Evolutionary conservation across 257 asterid species (phyloP).

Genomic region (Nicotiana benthamiana): DNA sequence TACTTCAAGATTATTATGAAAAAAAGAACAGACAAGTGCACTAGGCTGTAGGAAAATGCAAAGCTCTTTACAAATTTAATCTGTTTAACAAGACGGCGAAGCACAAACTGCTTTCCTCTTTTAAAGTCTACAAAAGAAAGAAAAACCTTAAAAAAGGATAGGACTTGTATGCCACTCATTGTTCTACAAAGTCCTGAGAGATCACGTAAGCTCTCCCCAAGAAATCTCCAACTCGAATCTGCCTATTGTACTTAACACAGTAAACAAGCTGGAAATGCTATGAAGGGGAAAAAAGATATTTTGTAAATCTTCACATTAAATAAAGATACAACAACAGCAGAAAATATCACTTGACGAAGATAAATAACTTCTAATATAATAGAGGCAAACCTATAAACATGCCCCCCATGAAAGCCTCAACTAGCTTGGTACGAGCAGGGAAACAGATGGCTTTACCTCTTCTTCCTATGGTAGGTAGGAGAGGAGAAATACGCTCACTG

Average conservation of each 20-base stretch:
- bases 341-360: background rate
- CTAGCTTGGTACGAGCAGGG: background rate
- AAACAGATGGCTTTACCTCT: background rate
- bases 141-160: background rate
- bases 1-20: background rate
- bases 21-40: background rate
- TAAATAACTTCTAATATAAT: background rate
- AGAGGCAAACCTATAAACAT: background rate
- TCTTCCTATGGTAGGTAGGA: background rate
- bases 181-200: background rate
- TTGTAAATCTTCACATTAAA: background rate
- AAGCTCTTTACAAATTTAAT: background rate
- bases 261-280: background rate
- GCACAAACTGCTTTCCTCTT: background rate
- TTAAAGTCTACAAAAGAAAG: background rate
- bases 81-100: background rate
- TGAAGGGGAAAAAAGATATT: background rate
- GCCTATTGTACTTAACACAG: background rate
- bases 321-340: constrained; percentile 2
- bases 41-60: background rate
- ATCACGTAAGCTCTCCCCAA: background rate
- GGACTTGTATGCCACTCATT: background rate
- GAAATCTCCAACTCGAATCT: background rate
- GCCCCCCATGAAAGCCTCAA: background rate
- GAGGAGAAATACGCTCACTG: background rate